Percentiles rank a stretch among this genome's conserved stretches.
Conservation (phyloP, 129 eudicot genomes). For the Cynara cardunculus region DNA sequence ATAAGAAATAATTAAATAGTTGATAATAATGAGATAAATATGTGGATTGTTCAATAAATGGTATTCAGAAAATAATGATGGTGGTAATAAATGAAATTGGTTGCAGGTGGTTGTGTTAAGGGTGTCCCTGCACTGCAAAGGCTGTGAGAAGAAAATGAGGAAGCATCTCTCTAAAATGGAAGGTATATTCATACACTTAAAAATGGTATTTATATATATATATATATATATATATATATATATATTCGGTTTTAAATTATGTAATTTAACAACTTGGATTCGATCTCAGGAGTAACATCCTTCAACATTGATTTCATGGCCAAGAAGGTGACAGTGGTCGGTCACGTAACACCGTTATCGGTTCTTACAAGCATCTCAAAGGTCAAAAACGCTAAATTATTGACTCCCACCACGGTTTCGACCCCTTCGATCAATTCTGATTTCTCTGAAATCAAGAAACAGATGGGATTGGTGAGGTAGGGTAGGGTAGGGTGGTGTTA, state of each 20-base stretch:
- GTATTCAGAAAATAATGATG: background rate
- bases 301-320: constrained; percentile 82
- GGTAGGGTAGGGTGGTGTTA: constrained; percentile 8
- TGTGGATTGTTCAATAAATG: background rate
- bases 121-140: constrained; percentile 93
- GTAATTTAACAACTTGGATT: background rate
- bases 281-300: constrained; percentile 58
- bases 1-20: too few relatives aligned
- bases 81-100: constrained; percentile 11
- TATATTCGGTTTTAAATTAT: background rate
- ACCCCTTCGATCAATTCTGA: constrained; percentile 17
- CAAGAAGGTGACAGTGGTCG: constrained; percentile 75
- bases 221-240: background rate
- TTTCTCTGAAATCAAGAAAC: constrained; percentile 33
- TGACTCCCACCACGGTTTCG: constrained; percentile 43
- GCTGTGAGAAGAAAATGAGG: constrained; percentile 85
- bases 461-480: constrained; percentile 23
- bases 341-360: constrained; percentile 67
- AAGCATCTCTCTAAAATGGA: constrained; percentile 88
- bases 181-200: constrained; percentile 33
- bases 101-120: constrained; percentile 88
- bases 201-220: background rate
- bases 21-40: background rate
- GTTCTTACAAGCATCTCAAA: constrained; percentile 62
- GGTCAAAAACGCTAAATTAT: constrained; percentile 66